Base-by-base conservation (phyloP, 257 asterid species). In the Knoxia roxburghii region DNA sequence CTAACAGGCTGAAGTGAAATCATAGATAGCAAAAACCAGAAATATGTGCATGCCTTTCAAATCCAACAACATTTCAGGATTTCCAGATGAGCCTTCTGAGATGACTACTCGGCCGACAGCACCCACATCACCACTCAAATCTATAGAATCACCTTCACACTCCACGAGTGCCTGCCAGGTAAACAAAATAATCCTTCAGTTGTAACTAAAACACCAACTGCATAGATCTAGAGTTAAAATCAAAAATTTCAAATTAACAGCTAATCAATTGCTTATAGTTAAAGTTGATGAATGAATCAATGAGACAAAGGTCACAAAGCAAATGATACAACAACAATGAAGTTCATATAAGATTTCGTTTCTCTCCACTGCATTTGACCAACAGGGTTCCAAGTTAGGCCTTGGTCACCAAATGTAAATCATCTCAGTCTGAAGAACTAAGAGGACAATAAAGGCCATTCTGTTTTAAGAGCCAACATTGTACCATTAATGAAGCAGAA, bases 61-160 rank as follows among this genome's bases (percentile, higher is more conserved):
- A 81, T 92, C 98, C 78, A 89, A 78, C 32, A 87, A 73, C 97
- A 87, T 87, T 58, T 87, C 96, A 48, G 71, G 90, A 41, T 79
- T 81, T 58, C 83, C 79, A 17, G 85, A 87, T 62, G 87, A 81
- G 53, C 71, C 84, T 46, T 92, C 86, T 39, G 96, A 80, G 76
- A 92, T 77, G 50, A 89, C 74, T 48, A 89, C 71, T 75, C 96
- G 79, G 65, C 98, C 96, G 63, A 91, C 96, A 72, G 96, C 82
- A 73, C 98, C 96, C 75, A 86, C 73, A 57, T 91, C 98, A 72
- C 98, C 98, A 74, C 96, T 91, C 81, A 91, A 84, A 87, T 91
- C 98, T 75, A 89, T 77, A 75, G 95, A 79, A 69, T 91, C 96
- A 32, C 96, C 96, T 53, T 91, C 98, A 79, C 95, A 89, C 84